A percentile compares a stretch with the other conserved stretches of the same genome.
Evolutionary conservation across 768 basidiomycete species (phyloP).

Genomic region (Fomitopsis serialis): DNA sequence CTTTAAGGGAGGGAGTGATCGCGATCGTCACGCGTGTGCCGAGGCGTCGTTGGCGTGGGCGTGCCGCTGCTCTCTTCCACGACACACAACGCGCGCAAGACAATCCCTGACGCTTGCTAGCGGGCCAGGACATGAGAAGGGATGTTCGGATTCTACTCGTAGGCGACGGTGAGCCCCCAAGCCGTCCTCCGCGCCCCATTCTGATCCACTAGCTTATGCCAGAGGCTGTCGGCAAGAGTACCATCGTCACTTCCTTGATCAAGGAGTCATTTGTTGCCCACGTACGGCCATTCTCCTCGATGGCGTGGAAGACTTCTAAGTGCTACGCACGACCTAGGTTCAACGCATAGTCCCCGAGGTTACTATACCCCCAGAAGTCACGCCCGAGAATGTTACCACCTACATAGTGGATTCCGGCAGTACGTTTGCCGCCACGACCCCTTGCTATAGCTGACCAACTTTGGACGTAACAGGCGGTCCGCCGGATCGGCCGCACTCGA

Average conservation of each 20-base stretch:
- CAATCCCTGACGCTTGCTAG: neutral
- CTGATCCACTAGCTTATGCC: neutral
- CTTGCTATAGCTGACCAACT: neutral
- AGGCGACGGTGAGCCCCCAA: constrained; percentile 70
- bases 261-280: constrained; percentile 92
- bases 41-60: neutral
- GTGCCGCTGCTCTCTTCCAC: neutral
- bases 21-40: neutral
- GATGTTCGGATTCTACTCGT: constrained; percentile 94
- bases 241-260: constrained; percentile 94
- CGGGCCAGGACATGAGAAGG: constrained; percentile 56
- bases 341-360: constrained; percentile 96
- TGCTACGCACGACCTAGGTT: constrained; percentile 46
- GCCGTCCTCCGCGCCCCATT: constrained; percentile 5
- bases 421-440: constrained; percentile 32
- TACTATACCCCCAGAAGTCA: constrained; percentile 95
- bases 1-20: neutral
- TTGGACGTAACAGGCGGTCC: constrained; percentile 55
- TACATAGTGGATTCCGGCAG: constrained; percentile 98
- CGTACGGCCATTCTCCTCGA: constrained; percentile 37
- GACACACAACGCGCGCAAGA: neutral
- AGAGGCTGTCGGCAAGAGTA: constrained; percentile 99
- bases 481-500: constrained; percentile 84
- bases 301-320: constrained; percentile 3
- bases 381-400: constrained; percentile 95